Base-by-base conservation (phyloP, 495 filamentous ascomycete species). In the Aspergillus haitiensis region DNA sequence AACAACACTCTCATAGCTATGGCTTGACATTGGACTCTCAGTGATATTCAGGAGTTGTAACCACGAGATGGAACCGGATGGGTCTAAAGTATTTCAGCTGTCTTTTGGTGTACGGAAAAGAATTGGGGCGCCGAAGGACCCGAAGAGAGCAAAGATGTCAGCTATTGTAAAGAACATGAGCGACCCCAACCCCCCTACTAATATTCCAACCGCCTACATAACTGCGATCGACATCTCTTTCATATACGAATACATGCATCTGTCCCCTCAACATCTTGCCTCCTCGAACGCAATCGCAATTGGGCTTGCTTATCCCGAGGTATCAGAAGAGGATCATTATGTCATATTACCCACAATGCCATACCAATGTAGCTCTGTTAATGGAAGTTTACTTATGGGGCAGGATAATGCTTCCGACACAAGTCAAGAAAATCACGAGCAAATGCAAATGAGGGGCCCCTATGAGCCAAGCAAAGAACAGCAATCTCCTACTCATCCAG, bases 1-100 rank as follows among this genome's bases (percentile, higher is more conserved):
- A 36, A 60, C 53, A 50, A 27, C 21, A 48, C 0, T 46, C 5
- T 16, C 12, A 35, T 42, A 78, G 75, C 52, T 75, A 15, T 78
- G 74, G 74, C 47, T 63, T 3, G 69, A 74, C 3, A 59, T 77
- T 34, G 73, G 68, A 12, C 72, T 75, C 10, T 47, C 49, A 12
- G 61, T 66, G n/a, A 46, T 58, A 7, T 64, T 66, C 50, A 72
- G 68, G 53, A 64, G 58, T 37, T 61, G 46, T 39, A 59, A 62
- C 3, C 36, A 57, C 21, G 36, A 11, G 8, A 9, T 10, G 0
- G 37, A 61, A 8, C 33, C 47, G 0, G 36, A 52, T 27, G 13
- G 6, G 8, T 33, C 53, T 34, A 55, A 39, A 9, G n/a, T 12
- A 32, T 56, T 67, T 11, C 52, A 52, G 6, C 49, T 78, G 10